Percentiles rank a stretch among this genome's conserved stretches.
These are phyloP conservation scores for Amylocystis lapponica DNA, from an alignment of 768 basidiomycete genomes.

Conservation along the genomic window DNA sequence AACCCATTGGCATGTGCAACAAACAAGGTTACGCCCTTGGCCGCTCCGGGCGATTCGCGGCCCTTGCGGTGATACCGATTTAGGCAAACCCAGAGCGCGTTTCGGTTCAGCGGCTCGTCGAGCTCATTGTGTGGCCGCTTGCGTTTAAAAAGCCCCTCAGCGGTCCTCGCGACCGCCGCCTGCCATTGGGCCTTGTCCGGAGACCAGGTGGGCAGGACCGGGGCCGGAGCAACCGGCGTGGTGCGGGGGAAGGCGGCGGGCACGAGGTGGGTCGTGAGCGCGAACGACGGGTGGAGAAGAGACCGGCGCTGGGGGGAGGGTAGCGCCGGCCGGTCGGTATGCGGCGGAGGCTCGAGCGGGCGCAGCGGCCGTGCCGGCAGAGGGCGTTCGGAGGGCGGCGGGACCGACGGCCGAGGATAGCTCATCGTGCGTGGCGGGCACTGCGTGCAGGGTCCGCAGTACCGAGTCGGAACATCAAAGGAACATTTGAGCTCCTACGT, in stretches of 20 bases:
- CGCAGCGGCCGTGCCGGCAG: conserved; percentile 6
- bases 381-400: no score
- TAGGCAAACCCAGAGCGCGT: conserved; percentile 59
- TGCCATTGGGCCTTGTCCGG: conserved; percentile 29
- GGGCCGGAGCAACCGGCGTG: conserved; percentile 36
- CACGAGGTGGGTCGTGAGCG: conserved; percentile 47
- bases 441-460: no score
- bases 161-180: conserved; percentile 19
- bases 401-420: no score
- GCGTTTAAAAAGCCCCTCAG: conserved; percentile 23
- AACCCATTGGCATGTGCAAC: conserved; percentile 86
- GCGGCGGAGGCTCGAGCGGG: conserved; percentile 7
- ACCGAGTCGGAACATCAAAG: no score
- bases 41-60: conserved; percentile 12
- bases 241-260: conserved; percentile 49
- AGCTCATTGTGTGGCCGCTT: conserved; percentile 23
- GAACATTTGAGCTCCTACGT: no score
- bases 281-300: conserved; percentile 28
- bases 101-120: conserved; percentile 17
- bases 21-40: conserved; percentile 60
- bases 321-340: conserved; percentile 24
- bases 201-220: conserved; percentile 24
- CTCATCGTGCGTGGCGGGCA: no score
- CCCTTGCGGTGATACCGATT: conserved; percentile 60
- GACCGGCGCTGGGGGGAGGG: conserved; percentile 35